Conservation (phyloP, 352 stramenopile species). For the Globisporangium takayamanum region DNA sequence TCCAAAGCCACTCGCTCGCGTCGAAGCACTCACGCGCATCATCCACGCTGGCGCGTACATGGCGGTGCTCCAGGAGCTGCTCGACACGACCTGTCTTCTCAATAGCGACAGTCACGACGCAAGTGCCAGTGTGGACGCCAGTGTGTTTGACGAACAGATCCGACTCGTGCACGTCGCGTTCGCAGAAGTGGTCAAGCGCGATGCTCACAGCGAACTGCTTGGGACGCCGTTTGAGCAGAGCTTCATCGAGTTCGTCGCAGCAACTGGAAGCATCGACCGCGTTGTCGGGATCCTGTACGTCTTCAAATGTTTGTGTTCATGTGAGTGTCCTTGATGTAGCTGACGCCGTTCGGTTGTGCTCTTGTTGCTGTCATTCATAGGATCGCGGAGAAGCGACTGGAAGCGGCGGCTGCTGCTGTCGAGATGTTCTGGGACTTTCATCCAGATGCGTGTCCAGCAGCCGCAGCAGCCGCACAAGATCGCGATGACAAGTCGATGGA, state of each 20-base stretch:
- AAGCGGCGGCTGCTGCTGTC: constrained; percentile 24
- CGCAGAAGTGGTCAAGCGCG: constrained; percentile 23
- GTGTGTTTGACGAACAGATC: constrained; percentile 26
- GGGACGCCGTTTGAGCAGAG: constrained; percentile 30
- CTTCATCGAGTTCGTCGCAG: constrained; percentile 46
- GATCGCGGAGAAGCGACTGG: constrained; percentile 34
- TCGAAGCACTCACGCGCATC: constrained; percentile 33
- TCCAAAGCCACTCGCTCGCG: constrained; percentile 25
- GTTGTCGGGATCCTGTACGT: constrained; percentile 18
- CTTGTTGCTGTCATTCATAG: constrained; percentile 11
- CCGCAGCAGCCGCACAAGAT: not conserved
- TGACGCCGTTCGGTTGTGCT: not conserved
- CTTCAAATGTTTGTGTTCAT: not conserved
- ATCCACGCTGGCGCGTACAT: constrained; percentile 38
- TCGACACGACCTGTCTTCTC: constrained; percentile 27
- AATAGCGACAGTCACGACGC: constrained; percentile 3
- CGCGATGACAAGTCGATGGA: not conserved
- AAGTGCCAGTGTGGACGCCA: constrained; percentile 3
- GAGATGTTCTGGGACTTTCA: constrained; percentile 39
- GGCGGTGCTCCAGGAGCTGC: constrained; percentile 32
- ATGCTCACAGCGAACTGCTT: constrained; percentile 20
- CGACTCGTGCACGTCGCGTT: constrained; percentile 36
- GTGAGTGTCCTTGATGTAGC: not conserved
- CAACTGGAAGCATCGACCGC: constrained; percentile 19
- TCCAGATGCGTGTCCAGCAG: not conserved